Evolutionary conservation across 108 stramenopile species (phyloP).

Genomic region (Aurantiochytrium sp.): DNA sequence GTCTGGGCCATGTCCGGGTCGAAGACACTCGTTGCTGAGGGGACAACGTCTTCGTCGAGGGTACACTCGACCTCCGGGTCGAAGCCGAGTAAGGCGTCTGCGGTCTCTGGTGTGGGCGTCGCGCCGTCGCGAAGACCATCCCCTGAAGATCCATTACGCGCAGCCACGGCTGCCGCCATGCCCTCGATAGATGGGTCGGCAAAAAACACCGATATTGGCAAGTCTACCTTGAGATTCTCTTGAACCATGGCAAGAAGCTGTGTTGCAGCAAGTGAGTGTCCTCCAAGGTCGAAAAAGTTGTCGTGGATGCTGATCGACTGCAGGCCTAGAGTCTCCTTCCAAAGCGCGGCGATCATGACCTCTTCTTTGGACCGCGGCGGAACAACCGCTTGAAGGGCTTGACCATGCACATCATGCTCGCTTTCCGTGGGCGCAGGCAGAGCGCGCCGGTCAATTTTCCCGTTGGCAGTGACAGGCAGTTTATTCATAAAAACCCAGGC

Average conservation of each 20-base stretch:
- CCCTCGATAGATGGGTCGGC: neutral
- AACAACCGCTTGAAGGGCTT: neutral
- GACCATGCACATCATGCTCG: neutral
- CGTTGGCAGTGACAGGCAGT: slow-evolving; percentile 23
- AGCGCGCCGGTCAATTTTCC: slow-evolving; percentile 18
- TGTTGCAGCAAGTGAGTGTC: neutral
- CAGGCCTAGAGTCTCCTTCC: slow-evolving; percentile 1
- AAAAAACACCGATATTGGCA: neutral
- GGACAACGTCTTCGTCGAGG: neutral
- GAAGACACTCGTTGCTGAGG: neutral
- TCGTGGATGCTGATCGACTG: slow-evolving; percentile 7
- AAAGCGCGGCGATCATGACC: neutral
- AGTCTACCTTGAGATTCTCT: neutral
- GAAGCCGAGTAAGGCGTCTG: neutral
- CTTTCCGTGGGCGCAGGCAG: slow-evolving; percentile 12
- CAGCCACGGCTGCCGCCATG: neutral
- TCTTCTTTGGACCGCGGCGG: neutral
- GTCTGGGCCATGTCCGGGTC: neutral
- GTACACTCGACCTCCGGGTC: neutral
- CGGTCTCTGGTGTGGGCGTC: neutral
- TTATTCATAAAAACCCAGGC: neutral
- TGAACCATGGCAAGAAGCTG: neutral
- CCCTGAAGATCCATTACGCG: neutral
- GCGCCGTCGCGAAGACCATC: neutral
- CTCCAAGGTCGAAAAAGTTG: slow-evolving; percentile 15